Conservation (phyloP, 345 rosid genomes). For the Kernera saxatilis region DNA sequence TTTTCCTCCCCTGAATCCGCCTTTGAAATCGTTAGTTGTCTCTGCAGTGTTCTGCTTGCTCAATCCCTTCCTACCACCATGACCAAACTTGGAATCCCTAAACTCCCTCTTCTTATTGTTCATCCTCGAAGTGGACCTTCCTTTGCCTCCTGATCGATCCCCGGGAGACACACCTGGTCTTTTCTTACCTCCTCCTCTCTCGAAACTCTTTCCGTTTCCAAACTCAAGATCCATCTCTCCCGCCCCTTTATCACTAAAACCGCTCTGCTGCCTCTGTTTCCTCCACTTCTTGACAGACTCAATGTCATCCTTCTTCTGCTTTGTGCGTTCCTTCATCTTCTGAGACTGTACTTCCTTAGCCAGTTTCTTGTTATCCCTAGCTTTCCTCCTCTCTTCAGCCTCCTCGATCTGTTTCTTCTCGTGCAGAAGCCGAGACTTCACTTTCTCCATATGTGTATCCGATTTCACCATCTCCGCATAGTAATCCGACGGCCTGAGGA, state of each 20-base stretch:
- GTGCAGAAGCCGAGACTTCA: slow-evolving; percentile 61
- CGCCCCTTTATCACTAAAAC: slow-evolving; percentile 49
- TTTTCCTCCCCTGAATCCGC: slow-evolving; percentile 18
- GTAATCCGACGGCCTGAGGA: slow-evolving; percentile 77
- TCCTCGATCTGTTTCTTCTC: slow-evolving; percentile 74
- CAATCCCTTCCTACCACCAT: slow-evolving; percentile 57
- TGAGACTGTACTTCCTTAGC: slow-evolving; percentile 80
- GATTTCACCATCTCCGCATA: slow-evolving; percentile 90
- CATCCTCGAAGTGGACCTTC: slow-evolving; percentile 32
- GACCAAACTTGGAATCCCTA: slow-evolving; percentile 55
- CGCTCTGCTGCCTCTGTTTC: slow-evolving; percentile 84
- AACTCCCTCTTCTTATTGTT: slow-evolving; percentile 35
- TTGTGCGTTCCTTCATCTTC: slow-evolving; percentile 68
- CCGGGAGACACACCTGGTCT: slow-evolving; percentile 62
- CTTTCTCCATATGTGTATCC: slow-evolving; percentile 75
- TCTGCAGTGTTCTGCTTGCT: slow-evolving; percentile 66
- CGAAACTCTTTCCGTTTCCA: slow-evolving; percentile 53
- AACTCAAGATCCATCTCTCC: slow-evolving; percentile 54
- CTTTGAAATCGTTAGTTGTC: slow-evolving; percentile 41
- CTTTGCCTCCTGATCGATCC: slow-evolving; percentile 68
- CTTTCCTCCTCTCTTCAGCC: slow-evolving; percentile 86
- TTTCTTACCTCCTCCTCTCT: slow-evolving; percentile 53
- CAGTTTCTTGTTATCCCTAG: slow-evolving; percentile 67
- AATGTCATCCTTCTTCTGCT: slow-evolving; percentile 66
- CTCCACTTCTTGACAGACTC: slow-evolving; percentile 84